phyloP scores from a whole-genome alignment of 306 rosid species.

The Abrus precatorius region DNA sequence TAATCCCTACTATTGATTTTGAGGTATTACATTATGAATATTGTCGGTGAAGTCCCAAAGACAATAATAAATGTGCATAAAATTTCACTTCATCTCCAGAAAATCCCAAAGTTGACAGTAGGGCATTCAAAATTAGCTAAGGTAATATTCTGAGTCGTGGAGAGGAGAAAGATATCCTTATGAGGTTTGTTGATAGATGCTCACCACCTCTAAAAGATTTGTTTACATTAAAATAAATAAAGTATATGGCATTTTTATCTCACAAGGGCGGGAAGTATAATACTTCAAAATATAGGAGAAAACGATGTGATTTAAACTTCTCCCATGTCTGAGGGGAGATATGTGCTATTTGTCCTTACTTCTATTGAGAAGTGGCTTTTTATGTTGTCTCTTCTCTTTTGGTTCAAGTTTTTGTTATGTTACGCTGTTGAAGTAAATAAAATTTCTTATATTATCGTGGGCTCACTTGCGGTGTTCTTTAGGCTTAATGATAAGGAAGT shows the following conservation, averaged over 20 bases:
- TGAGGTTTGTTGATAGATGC: background rate
- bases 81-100: background rate
- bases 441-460: background rate
- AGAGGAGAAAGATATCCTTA: background rate
- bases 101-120: background rate
- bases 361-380: background rate
- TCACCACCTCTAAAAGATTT: background rate
- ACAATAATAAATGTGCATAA: background rate
- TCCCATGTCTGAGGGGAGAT: background rate
- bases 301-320: background rate
- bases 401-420: background rate
- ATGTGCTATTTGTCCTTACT: background rate
- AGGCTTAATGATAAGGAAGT: background rate
- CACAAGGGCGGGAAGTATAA: background rate
- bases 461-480: background rate
- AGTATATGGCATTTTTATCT: background rate
- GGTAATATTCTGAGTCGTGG: background rate
- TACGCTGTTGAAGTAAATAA: background rate
- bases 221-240: background rate
- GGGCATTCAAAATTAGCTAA: background rate
- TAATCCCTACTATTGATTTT: background rate
- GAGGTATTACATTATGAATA: background rate
- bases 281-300: background rate
- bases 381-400: background rate
- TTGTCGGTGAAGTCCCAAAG: background rate